Evolutionary conservation across 106 monocot genomes (phyloP).

Genomic region (Allium fistulosum): DNA sequence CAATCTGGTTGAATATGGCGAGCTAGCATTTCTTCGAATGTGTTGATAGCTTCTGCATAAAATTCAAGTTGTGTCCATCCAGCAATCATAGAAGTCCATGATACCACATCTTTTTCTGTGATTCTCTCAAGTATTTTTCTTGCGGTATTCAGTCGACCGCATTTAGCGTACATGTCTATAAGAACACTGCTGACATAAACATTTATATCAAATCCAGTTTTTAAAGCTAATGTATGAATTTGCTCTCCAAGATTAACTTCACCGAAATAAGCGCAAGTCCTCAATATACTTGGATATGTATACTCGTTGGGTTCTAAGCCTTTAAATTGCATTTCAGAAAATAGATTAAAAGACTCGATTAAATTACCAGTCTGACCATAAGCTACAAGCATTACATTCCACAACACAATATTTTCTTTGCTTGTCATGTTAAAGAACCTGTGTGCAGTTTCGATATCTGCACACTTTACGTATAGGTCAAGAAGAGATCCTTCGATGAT

Average conservation of each 20-base stretch:
- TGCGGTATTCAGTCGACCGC: constrained; percentile 44
- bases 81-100: constrained; percentile 92
- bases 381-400: constrained; percentile 90
- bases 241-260: constrained; percentile 59
- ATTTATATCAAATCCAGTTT: constrained; percentile 49
- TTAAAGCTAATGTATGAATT: constrained; percentile 57
- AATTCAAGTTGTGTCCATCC: constrained; percentile 66
- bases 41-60: constrained; percentile 54
- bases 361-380: constrained; percentile 59
- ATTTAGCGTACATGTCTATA: constrained; percentile 88
- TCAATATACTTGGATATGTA: constrained; percentile 79
- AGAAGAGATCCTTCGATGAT: constrained; percentile 87
- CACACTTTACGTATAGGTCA: constrained; percentile 79
- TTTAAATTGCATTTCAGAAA: constrained; percentile 47
- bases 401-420: constrained; percentile 63
- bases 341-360: constrained; percentile 44
- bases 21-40: constrained; percentile 53
- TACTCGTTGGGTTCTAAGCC: constrained; percentile 57
- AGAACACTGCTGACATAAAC: constrained; percentile 63
- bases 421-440: constrained; percentile 34
- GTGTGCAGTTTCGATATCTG: constrained; percentile 37
- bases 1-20: constrained; percentile 51
- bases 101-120: constrained; percentile 60
- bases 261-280: constrained; percentile 57
- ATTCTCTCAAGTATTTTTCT: constrained; percentile 42